A percentile compares a stretch with the other conserved stretches of the same genome.
Evolutionary conservation across 192 early-diverging fungal genomes (phyloP).

Genomic region (Lunasporangiospora selenospora): DNA sequence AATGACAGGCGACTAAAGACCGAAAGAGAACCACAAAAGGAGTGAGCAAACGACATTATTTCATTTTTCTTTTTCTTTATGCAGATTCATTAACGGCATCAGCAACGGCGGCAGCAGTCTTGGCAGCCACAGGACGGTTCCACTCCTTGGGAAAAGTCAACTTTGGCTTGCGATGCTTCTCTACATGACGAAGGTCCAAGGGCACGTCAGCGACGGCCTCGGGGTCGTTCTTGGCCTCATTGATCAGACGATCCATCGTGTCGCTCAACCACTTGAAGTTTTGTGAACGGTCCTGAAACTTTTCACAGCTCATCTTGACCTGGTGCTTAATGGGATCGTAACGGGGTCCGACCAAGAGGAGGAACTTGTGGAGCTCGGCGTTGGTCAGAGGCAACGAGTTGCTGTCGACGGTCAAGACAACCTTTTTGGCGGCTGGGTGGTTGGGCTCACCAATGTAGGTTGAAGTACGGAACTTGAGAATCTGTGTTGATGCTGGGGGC

Average conservation of each 20-base stretch:
- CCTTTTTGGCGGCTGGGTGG: constrained; percentile 58
- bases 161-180: constrained; percentile 49
- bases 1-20: too few species aligned
- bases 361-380: constrained; percentile 62
- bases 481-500: constrained; percentile 52
- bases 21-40: too few species aligned
- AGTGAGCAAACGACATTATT: too few species aligned
- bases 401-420: constrained; percentile 56
- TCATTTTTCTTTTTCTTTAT: background rate
- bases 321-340: constrained; percentile 65
- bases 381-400: constrained; percentile 53
- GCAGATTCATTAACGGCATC: background rate
- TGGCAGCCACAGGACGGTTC: constrained; percentile 51
- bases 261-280: constrained; percentile 66
- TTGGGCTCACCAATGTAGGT: constrained; percentile 59
- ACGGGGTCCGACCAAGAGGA: constrained; percentile 63
- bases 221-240: constrained; percentile 66
- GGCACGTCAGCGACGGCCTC: constrained; percentile 65
- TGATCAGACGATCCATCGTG: constrained; percentile 55
- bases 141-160: constrained; percentile 70
- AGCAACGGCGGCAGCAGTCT: background rate
- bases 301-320: constrained; percentile 63
- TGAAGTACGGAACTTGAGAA: constrained; percentile 57
- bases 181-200: constrained; percentile 62
- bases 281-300: constrained; percentile 57